Conservation (phyloP, 2,329 filamentous ascomycete species). For the Penicillium sclerotigenum region DNA sequence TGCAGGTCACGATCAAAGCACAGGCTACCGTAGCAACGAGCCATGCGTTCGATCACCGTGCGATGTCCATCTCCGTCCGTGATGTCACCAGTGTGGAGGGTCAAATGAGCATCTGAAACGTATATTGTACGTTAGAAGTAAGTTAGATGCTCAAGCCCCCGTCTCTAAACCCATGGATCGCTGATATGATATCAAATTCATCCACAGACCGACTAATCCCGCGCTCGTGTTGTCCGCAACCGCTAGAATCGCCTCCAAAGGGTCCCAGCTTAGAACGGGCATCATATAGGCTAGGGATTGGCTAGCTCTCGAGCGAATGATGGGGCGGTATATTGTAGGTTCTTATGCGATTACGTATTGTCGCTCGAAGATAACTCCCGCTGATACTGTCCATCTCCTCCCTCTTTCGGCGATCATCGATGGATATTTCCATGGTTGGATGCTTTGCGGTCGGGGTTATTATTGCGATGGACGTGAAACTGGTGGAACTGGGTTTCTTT, state of each 20-base stretch:
- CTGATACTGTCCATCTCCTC: background rate
- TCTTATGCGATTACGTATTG: slow-evolving; percentile 5
- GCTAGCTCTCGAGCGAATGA: background rate
- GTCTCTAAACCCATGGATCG: background rate
- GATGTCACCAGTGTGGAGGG: background rate
- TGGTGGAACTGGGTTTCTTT: background rate
- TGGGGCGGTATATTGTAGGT: background rate
- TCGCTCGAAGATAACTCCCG: background rate
- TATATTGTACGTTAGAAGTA: background rate
- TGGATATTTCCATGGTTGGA: background rate
- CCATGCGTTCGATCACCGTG: background rate
- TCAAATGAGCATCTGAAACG: background rate
- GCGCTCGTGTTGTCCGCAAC: background rate
- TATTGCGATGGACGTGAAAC: slow-evolving; percentile 4
- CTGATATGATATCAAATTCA: background rate
- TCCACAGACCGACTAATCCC: background rate
- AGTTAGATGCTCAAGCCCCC: background rate
- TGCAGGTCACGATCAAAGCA: background rate
- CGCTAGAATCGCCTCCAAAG: background rate
- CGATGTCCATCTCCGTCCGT: background rate
- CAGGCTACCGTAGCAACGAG: background rate
- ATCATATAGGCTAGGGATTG: background rate
- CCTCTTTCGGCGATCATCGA: background rate
- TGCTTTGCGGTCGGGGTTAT: background rate
- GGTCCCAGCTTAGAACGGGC: background rate